These are phyloP conservation scores for Microdochium trichocladiopsis DNA, from an alignment of 2,329 filamentous ascomycete genomes.

Conservation along the genomic window DNA sequence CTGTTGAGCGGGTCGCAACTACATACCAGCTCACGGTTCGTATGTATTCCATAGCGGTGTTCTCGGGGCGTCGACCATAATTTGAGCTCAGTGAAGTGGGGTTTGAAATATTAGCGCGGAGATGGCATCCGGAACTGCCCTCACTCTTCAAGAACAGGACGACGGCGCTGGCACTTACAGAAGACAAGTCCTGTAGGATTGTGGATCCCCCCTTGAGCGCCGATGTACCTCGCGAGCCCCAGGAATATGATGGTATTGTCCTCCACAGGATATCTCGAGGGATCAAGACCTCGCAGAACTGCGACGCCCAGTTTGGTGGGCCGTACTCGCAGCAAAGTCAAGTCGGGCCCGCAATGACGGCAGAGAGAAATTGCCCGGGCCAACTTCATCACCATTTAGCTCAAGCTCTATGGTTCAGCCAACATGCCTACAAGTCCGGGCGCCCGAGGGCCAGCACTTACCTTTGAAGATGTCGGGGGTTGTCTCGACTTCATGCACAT, in stretches of 20 bases:
- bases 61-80: slow-evolving; percentile 34
- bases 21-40: slow-evolving; percentile 34
- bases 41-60: slow-evolving; percentile 42
- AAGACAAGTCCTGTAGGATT: slow-evolving; percentile 39
- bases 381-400: slow-evolving; percentile 28
- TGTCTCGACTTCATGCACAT: slow-evolving; percentile 15
- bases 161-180: no score
- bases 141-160: no score
- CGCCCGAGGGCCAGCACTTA: no score
- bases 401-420: slow-evolving; percentile 22
- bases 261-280: slow-evolving; percentile 37
- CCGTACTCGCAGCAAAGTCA: slow-evolving; percentile 18
- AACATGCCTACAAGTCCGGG: no score
- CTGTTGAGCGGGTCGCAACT: neutral
- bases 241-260: slow-evolving; percentile 50
- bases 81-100: slow-evolving; percentile 39
- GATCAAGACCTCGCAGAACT: slow-evolving; percentile 46
- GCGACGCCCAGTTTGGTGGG: slow-evolving; percentile 40
- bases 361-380: slow-evolving; percentile 30
- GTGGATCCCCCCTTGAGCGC: slow-evolving; percentile 42
- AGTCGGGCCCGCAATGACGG: slow-evolving; percentile 27
- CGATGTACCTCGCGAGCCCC: slow-evolving; percentile 49
- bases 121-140: no score
- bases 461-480: slow-evolving; percentile 16
- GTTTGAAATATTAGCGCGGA: slow-evolving; percentile 21